Evolutionary conservation across 371 early-diverging fungal species (phyloP), one percentile per base, ranked within the genome.

Genomic region (Rhizomucor miehei): DNA sequence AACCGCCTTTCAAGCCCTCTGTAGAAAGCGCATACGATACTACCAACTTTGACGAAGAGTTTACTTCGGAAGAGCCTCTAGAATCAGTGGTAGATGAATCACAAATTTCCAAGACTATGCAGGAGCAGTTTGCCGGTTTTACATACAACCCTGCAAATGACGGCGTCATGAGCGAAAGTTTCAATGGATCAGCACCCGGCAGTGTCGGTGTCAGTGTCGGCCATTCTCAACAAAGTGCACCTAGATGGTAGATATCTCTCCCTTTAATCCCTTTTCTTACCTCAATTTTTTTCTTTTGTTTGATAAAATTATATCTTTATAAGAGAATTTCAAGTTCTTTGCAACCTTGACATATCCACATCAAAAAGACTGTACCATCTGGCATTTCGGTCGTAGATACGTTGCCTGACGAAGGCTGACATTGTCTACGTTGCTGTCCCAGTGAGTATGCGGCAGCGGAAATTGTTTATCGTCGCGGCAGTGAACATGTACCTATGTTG

Each of bases 41-140:
- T 0, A 83, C 88, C 23, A 93, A 93, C 65, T 92, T 93, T 69
- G 90, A 89, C 54, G 89, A 86, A 45, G 88, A 88, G 65, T 88
- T 88, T 55, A 88, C 89, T 3, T 80, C 86, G 10, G 97, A 97
- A 65, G 77, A 79, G 13, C 93, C 97, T 2, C 73, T 79, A 49
- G 96, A 95, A 66, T 95, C 96, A 6, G 78, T 90, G 34, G 84
- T 81, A 9, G 88, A 90, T 34, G 91, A 87, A 51, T 83, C 90
- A 1, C 82, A 86, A 43, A 79, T 97, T 48, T 89, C 92, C 8
- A 90, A 91, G 61, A 89, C 93, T 3, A 84, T 95, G 57, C 98
- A 97, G 70, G 81, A 90, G 51, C 95, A 95, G 77, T 97, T 97
- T 79, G 86, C 80, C 51, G 98, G 98, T n/a, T 97, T 97, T 37